These are phyloP conservation scores for Vitis vinifera DNA, from an alignment of 164 flowering plant genomes.

Conservation along the genomic window DNA sequence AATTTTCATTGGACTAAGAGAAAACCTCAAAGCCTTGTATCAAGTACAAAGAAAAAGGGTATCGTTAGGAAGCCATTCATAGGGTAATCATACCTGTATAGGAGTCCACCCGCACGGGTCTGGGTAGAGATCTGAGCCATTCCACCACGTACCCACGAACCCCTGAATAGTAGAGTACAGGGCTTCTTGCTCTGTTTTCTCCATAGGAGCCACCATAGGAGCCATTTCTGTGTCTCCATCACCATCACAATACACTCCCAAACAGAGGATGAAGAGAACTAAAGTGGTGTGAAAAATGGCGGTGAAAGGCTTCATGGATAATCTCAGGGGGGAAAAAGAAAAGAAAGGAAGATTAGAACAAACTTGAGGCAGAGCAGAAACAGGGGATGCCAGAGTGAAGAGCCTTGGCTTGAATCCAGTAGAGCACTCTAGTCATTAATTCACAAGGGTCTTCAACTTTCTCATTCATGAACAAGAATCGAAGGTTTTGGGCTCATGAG, in stretches of 20 bases:
- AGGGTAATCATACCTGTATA: conserved; percentile 50
- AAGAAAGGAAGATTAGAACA: neutral
- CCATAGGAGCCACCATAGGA: conserved; percentile 84
- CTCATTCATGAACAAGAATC: neutral
- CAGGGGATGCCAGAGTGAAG: neutral
- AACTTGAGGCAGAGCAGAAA: neutral
- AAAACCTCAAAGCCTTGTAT: neutral
- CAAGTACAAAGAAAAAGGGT: neutral
- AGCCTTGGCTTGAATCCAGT: neutral
- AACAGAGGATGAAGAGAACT: conserved; percentile 23
- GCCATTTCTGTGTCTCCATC: conserved; percentile 36
- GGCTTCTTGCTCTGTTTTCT: conserved; percentile 58
- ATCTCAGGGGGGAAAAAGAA: neutral
- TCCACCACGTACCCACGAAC: conserved; percentile 79
- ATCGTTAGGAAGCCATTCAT: neutral
- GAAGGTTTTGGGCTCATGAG: too few species aligned
- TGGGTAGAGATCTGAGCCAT: conserved; percentile 89
- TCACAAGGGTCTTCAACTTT: neutral
- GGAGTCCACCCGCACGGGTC: conserved; percentile 99
- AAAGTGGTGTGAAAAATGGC: conserved; percentile 11
- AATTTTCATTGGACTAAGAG: neutral
- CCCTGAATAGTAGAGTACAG: conserved; percentile 70
- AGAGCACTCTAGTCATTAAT: neutral
- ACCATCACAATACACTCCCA: conserved; percentile 23
- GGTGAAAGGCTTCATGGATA: conserved; percentile 21